Evolutionary conservation across 2,329 filamentous ascomycete genomes (phyloP), one percentile per base, ranked within the genome.

Genomic region (Aspergillus puulaauensis): DNA sequence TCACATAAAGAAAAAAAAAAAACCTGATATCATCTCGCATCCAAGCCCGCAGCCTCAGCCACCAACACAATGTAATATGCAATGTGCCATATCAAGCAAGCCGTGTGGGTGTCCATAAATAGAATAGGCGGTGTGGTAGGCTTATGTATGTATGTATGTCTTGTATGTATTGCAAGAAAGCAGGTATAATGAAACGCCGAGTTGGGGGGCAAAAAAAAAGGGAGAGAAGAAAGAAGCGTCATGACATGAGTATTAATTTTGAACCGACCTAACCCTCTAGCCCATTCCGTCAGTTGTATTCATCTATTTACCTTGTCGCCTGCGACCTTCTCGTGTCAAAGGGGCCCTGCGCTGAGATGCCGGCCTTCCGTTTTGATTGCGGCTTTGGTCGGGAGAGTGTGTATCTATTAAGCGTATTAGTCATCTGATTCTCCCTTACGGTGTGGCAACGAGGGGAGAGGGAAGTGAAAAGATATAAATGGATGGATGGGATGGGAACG

Each of bases 401-500:
- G 61, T 76, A 75, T 62, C 73, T 75, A 24, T 45, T 14, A 9
- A 27, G 5, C 7, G 54, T 39, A 17, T 59, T 47, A 47, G 50
- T 31, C 66, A 54, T 47, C 33, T 52, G 12, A 49, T 39, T 39
- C 14, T 27, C 8, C 48, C 12, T 37, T 33, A 33, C 5, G 12
- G 6, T 31, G 27, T 23, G 7, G 6, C 52, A n/a, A 37, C 49
- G 19, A 27, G 24, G 24, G 24, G 24, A 27, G 24, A 27, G 24
- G 24, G 24, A 8, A 8, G 24, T 27, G 24, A 27, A 31, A 11
- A 31, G 27, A 31, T 31, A 31, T 31, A 8, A 8, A 31, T 31
- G 27, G 27, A 31, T 31, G 9, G 27, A 31, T 11, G 37, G 21
- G 35, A 15, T 40, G 45, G n/a, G 80, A 51, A 88, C 90, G 72